Percentiles rank a stretch among this genome's conserved stretches.
Conservation (phyloP, 176 grass and related monocot species). For the Leersia perrieri region DNA sequence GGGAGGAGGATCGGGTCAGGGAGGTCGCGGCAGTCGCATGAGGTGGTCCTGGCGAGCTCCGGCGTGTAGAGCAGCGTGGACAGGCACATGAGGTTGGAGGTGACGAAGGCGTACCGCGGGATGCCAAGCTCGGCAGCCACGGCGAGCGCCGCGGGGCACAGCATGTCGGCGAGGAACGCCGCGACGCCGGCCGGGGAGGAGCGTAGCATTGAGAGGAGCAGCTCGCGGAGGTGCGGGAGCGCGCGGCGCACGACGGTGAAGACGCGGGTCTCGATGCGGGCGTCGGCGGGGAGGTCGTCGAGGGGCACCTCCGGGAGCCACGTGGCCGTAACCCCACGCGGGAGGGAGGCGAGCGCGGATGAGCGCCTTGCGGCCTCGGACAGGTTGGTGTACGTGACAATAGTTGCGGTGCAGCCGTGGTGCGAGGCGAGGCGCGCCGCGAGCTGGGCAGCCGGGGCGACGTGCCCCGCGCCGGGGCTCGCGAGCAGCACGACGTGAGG, state of each 20-base stretch:
- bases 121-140: conserved; percentile 40
- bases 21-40: conserved; percentile 47
- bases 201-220: conserved; percentile 10
- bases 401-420: conserved; percentile 40
- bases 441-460: conserved; percentile 44
- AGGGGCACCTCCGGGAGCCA: conserved; percentile 47
- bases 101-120: conserved; percentile 46
- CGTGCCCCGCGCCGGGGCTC: conserved; percentile 53
- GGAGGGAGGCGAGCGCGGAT: conserved; percentile 29
- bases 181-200: neutral
- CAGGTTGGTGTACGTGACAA: conserved; percentile 53
- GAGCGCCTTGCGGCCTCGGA: conserved; percentile 13
- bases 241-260: conserved; percentile 2
- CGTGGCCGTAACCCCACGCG: conserved; percentile 24
- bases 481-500: conserved; percentile 49
- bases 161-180: conserved; percentile 44
- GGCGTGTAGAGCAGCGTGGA: conserved; percentile 23
- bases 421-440: conserved; percentile 25
- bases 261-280: conserved; percentile 24
- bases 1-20: conserved; percentile 44
- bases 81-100: conserved; percentile 35
- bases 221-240: conserved; percentile 15
- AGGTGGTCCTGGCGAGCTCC: conserved; percentile 31
- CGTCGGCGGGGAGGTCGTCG: conserved; percentile 44
- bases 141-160: conserved; percentile 32